Evolutionary conservation across 1,284 basidiomycete genomes (phyloP).

Genomic region (Ustilago nuda): DNA sequence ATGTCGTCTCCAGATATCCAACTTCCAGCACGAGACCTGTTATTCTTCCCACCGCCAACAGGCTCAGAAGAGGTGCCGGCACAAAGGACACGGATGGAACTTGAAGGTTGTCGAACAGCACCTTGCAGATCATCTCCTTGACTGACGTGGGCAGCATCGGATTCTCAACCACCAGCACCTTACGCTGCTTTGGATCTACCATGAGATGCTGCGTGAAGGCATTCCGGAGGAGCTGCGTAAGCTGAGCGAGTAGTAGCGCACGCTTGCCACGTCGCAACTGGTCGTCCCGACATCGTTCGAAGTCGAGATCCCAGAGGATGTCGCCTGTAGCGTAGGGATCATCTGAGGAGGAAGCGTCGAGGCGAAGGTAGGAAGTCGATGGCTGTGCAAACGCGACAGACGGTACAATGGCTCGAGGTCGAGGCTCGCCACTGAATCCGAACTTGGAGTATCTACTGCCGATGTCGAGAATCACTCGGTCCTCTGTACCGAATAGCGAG

Average conservation of each 20-base stretch:
- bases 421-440: constrained; percentile 62
- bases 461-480: constrained; percentile 63
- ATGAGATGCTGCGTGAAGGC: constrained; percentile 76
- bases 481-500: constrained; percentile 58
- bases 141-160: constrained; percentile 85
- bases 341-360: constrained; percentile 19
- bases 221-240: constrained; percentile 53
- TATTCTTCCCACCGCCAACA: constrained; percentile 86
- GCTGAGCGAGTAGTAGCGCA: constrained; percentile 45
- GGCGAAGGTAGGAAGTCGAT: constrained; percentile 33
- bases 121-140: constrained; percentile 85
- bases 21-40: constrained; percentile 92
- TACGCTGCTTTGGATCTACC: constrained; percentile 91
- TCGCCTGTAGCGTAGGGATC: constrained; percentile 29
- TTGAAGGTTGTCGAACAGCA: constrained; percentile 90
- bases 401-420: constrained; percentile 57
- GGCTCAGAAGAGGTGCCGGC: constrained; percentile 80
- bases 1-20: constrained; percentile 88
- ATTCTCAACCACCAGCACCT: constrained; percentile 90
- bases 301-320: constrained; percentile 62
- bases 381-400: constrained; percentile 68
- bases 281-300: constrained; percentile 38
- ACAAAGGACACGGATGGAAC: constrained; percentile 89
- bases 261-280: constrained; percentile 44
- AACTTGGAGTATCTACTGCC: constrained; percentile 60